Base-by-base conservation (phyloP, 805 yeast genomes). In the Lipomyces yamadae region DNA sequence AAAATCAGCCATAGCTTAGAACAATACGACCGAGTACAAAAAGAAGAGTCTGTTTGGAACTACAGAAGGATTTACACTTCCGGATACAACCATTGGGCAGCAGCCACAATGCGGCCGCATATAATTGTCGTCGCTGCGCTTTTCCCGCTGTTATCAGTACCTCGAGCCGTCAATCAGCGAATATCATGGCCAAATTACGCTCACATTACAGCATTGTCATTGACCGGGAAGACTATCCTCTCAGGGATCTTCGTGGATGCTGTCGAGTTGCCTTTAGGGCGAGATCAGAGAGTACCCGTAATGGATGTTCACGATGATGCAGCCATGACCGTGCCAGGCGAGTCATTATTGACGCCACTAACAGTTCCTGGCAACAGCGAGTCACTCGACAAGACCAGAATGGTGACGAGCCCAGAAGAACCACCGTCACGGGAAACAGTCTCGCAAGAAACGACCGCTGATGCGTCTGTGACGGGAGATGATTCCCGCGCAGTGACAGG, bases 401-500 rank as follows among this genome's bases (percentile, higher is more conserved):
- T 3, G 48, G 18, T 15, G 5, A n/a, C 48, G 6, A 4, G 2
- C 15, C 24, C 4, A 42, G 6, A 42, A 3, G 48, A 42, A 42
- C 7, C 10, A 8, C 48, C 7, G 48, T 10, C 48, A 42, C 8
- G 3, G 24, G 48, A 42, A 15, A 7, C 24, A n/a, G 24, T 15
- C 6, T n/a, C 15, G 48, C 48, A 42, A 15, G n/a, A 42, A 24
- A 42, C n/a, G 8, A 13, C 24, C 24, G n/a, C 29, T 8, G 48
- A 35, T 15, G 60, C 66, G 42, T 42, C 54, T 2, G 39, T 24
- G 15, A 54, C 53, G 8, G 66, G 66, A 15, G 66, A 63, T 30
- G 58, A 58, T 60, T 53, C 58, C 10, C 56, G 57, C 11, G 63
- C 67, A 4, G 67, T 53, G n/a, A 63, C 60, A 33, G 56, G 52